These are phyloP conservation scores for Trametes sanguinea DNA, from an alignment of 768 basidiomycete species.

Conservation along the genomic window DNA sequence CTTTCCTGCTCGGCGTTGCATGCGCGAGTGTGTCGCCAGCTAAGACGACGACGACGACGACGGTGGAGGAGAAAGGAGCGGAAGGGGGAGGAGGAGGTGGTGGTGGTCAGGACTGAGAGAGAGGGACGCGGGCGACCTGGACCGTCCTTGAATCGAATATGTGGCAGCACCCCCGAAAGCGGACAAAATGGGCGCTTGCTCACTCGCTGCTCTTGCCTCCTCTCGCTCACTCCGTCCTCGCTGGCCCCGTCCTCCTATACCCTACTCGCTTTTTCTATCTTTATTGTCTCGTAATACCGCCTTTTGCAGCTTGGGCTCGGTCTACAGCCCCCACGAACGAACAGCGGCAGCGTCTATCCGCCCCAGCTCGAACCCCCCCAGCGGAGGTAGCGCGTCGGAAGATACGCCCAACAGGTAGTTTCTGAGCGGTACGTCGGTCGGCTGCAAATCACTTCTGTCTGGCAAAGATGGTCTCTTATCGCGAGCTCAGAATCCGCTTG, in stretches of 20 bases:
- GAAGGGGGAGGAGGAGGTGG: slow-evolving; percentile 8
- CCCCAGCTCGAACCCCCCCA: background rate
- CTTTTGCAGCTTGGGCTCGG: background rate
- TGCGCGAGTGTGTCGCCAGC: slow-evolving; percentile 28
- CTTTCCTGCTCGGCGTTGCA: slow-evolving; percentile 63
- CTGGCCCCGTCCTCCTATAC: slow-evolving; percentile 1
- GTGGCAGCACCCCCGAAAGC: slow-evolving; percentile 1
- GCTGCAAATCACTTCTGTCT: slow-evolving; percentile 1
- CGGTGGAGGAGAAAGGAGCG: slow-evolving; percentile 8
- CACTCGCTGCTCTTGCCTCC: background rate
- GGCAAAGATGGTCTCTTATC: slow-evolving; percentile 14
- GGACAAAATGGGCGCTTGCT: slow-evolving; percentile 15
- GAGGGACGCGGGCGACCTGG: slow-evolving; percentile 7
- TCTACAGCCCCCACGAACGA: background rate
- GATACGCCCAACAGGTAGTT: background rate
- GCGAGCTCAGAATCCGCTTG: slow-evolving; percentile 9
- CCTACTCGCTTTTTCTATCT: slow-evolving; percentile 7
- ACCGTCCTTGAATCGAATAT: background rate
- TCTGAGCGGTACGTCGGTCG: slow-evolving; percentile 11
- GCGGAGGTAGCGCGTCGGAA: slow-evolving; percentile 21
- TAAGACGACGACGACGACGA: slow-evolving; percentile 13
- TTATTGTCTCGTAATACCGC: slow-evolving; percentile 12
- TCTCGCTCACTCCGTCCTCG: background rate
- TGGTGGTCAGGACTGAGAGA: slow-evolving; percentile 5
- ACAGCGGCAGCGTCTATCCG: background rate